Conservation (phyloP, 345 rosid genomes). For the Eucalyptus caleyi region DNA sequence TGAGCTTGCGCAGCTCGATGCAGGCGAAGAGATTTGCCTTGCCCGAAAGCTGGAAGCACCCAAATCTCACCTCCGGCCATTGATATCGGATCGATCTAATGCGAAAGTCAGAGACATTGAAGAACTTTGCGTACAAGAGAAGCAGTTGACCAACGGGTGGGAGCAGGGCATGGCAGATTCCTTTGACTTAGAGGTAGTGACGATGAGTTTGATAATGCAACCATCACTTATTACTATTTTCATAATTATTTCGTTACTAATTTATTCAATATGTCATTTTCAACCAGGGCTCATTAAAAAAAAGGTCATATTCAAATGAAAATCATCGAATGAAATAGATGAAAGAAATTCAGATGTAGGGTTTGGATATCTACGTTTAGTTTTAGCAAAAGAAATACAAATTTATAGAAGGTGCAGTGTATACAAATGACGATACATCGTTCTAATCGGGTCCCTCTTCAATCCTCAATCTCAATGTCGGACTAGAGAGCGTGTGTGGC, state of each 20-base stretch:
- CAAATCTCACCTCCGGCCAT: neutral
- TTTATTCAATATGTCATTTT: neutral
- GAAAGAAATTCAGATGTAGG: neutral
- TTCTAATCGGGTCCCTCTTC: neutral
- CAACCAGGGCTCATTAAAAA: neutral
- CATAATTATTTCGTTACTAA: neutral
- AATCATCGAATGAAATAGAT: neutral
- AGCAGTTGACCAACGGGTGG: neutral
- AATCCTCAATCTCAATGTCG: fast-evolving
- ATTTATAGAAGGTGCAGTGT: neutral
- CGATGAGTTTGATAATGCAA: neutral
- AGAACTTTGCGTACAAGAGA: neutral
- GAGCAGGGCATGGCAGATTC: neutral
- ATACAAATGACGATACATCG: fast-evolving
- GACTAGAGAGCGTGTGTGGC: neutral
- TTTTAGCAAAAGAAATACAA: neutral
- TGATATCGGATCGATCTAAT: neutral
- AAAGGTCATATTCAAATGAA: neutral
- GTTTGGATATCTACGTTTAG: too few relatives aligned
- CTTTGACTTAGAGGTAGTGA: neutral
- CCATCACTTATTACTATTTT: neutral
- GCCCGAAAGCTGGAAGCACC: constrained; percentile 7
- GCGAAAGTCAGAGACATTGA: neutral
- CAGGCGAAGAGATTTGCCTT: constrained; percentile 7
- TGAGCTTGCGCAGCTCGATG: constrained; percentile 14